A percentile compares a stretch with the other conserved stretches of the same genome.
Evolutionary conservation across 2,329 filamentous ascomycete genomes (phyloP).

Genomic region (Hirsutella minnesotensis): DNA sequence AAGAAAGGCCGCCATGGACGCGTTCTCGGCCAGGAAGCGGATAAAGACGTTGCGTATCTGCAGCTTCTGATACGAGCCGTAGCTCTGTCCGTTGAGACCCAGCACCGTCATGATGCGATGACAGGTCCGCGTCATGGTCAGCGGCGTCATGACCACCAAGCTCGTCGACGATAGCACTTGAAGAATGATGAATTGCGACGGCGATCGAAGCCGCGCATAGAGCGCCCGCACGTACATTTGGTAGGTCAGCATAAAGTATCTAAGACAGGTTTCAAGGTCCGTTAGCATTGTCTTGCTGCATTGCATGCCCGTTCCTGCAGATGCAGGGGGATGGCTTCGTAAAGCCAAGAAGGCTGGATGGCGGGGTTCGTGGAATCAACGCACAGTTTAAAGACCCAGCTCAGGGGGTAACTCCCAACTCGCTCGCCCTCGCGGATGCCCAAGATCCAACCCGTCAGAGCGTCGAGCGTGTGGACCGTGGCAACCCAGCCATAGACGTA

Average conservation of each 20-base stretch:
- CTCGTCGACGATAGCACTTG: conserved; percentile 52
- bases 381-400: conserved; percentile 60
- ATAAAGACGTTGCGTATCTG: conserved; percentile 57
- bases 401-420: conserved; percentile 58
- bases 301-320: too few species aligned
- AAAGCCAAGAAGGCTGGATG: neutral
- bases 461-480: conserved; percentile 53
- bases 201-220: conserved; percentile 55
- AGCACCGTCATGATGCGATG: conserved; percentile 43
- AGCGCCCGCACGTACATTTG: conserved; percentile 60
- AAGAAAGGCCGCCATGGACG: conserved; percentile 56
- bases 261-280: conserved; percentile 12
- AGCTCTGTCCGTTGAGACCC: conserved; percentile 45
- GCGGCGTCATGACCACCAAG: conserved; percentile 50
- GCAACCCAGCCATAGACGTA: conserved; percentile 62
- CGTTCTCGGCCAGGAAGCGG: conserved; percentile 54
- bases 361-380: conserved; percentile 12
- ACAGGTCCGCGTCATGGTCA: conserved; percentile 49
- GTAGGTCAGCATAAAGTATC: conserved; percentile 58
- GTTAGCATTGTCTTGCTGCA: neutral
- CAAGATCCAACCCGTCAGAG: conserved; percentile 53
- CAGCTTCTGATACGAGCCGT: conserved; percentile 53
- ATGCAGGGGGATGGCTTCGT: too few species aligned
- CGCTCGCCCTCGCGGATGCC: conserved; percentile 54
- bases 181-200: conserved; percentile 51